Evolutionary conservation across 768 basidiomycete species (phyloP), one percentile per base, ranked within the genome.

Genomic region (Auricularia sp.): DNA sequence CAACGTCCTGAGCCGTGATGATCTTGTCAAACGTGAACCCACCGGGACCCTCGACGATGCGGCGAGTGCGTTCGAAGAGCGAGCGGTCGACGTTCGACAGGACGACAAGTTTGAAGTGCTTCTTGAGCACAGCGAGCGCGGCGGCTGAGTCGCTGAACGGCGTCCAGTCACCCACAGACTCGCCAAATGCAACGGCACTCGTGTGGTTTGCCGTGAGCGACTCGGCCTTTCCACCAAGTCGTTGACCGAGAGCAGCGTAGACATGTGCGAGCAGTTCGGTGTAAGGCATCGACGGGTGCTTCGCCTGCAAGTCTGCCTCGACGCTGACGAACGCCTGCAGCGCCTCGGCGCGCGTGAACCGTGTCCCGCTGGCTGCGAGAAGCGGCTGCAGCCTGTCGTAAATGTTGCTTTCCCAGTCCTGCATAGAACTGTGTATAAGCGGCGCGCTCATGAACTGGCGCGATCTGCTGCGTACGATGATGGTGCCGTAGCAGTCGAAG

Each of bases 401-500:
- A 62, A 92, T 80, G 16, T 87, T 86, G 4, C 81, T 79, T 73
- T 91, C 89, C 89, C 89, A 91, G 72, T 92, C 86, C 81, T 86
- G 54, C 29, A 29, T 29, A 29, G n/a, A 14, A 0, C 16, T 24
- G 18, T 39, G 24, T 3, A 24, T 24, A 21, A 29, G 56, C 35
- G 21, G 36, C 10, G 58, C 29, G 3, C n/a, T 16, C 11, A 8
- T 34, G 33, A 21, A 34, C 37, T 56, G 1, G 61, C n/a, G 13
- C n/a, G 18, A 36, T 11, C 3, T 7, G 3, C 58, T 8, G 72
- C 78, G 62, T 72, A 85, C 85, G 54, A 83, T 75, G 62, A 91
- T 82, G 0, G 90, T 92, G 3, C 86, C 89, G 67, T 90, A 91
- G 66, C 88, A 86, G 68, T 92, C 90, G 71, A 89, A 88, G 61